Conservation (phyloP, 148 eudicot species). For the Pharnaceum exiguum region DNA sequence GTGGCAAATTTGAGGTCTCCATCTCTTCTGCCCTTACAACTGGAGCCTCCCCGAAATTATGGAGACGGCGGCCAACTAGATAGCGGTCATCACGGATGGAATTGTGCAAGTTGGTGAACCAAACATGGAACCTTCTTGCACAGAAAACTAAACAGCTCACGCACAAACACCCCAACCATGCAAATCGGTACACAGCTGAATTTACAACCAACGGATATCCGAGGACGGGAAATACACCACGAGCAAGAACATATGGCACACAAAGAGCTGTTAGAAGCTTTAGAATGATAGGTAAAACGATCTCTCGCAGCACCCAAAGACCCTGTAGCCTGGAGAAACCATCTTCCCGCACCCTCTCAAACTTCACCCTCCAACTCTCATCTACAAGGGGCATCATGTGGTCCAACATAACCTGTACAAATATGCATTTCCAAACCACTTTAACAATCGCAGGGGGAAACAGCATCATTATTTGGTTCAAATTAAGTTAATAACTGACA, state of each 20-base stretch:
- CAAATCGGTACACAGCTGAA: conserved; percentile 90
- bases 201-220: conserved; percentile 87
- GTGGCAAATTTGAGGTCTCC: conserved; percentile 18
- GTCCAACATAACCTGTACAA: conserved; percentile 81
- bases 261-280: conserved; percentile 89
- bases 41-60: conserved; percentile 64
- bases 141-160: conserved; percentile 69
- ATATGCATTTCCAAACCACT: neutral
- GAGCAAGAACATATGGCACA: conserved; percentile 85
- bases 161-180: conserved; percentile 90
- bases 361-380: conserved; percentile 81
- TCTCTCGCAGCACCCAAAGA: conserved; percentile 89
- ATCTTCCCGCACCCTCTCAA: conserved; percentile 88
- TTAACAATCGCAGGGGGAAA: too few species aligned
- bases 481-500: too few species aligned
- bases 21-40: conserved; percentile 25
- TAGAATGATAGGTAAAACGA: conserved; percentile 80
- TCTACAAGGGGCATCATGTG: conserved; percentile 89
- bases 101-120: conserved; percentile 98
- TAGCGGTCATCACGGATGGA: conserved; percentile 93
- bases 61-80: conserved; percentile 88
- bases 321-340: conserved; percentile 93
- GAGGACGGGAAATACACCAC: conserved; percentile 78
- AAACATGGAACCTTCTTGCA: conserved; percentile 86
- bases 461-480: too few species aligned